phyloP scores from a whole-genome alignment of 75 land plant genomes.

The Picea glauca region DNA sequence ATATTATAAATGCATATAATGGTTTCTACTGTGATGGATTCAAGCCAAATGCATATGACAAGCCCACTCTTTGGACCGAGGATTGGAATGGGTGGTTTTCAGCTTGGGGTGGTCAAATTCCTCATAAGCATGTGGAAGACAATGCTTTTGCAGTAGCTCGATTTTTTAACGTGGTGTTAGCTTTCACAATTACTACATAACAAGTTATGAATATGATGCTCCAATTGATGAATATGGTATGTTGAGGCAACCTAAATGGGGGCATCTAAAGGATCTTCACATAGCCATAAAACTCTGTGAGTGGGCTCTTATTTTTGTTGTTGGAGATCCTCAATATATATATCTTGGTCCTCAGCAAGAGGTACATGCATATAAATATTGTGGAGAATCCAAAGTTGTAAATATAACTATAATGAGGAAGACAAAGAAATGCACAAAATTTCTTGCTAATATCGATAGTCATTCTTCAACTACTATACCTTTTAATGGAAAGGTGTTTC shows the following conservation, averaged over 20 bases:
- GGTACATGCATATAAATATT: conserved; percentile 46
- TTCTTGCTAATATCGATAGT: conserved; percentile 71
- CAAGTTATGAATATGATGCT: conserved; percentile 97
- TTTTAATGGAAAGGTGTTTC: conserved; percentile 67
- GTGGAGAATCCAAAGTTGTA: too few species aligned
- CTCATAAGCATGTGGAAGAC: conserved; percentile 79
- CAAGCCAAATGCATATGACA: conserved; percentile 51
- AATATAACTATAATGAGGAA: conserved; percentile 20
- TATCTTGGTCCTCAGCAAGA: conserved; percentile 51
- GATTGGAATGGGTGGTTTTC: conserved; percentile 87
- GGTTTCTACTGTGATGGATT: conserved; percentile 81
- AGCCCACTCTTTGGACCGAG: conserved; percentile 77
- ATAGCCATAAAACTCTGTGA: conserved; percentile 63
- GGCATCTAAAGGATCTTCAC: conserved; percentile 63
- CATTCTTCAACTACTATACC: conserved; percentile 56
- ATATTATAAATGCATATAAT: conserved; percentile 72
- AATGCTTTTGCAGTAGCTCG: conserved; percentile 81
- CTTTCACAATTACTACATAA: conserved; percentile 89
- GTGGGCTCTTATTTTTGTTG: conserved; percentile 31
- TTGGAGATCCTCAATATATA: conserved; percentile 35
- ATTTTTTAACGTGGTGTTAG: conserved; percentile 76
- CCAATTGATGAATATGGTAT: conserved; percentile 82
- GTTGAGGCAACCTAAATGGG: conserved; percentile 60
- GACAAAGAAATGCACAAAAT: conserved; percentile 74
- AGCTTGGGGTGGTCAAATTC: conserved; percentile 59